Evolutionary conservation across 192 early-diverging fungal species (phyloP), one percentile per base, ranked within the genome.

Genomic region (Backusella macrospora): DNA sequence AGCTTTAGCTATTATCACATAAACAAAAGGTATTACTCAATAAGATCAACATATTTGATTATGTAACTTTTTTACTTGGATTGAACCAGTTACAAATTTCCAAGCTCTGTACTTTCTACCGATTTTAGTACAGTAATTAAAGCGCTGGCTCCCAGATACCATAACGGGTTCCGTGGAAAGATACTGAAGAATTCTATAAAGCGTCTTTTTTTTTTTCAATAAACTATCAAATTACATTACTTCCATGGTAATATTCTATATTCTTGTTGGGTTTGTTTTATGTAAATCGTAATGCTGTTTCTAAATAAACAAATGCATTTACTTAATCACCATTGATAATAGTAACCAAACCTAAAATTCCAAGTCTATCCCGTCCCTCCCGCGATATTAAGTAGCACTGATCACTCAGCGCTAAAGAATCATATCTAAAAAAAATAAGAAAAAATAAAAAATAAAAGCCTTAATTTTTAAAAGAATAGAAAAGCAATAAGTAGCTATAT

Each of bases 141-240:
- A 59, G 52, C n/a, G 2, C 21, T 59, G 52, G 21, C 52, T 59
- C 52, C 52, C 52, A 59, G 52, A 26, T 59, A 23, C 52, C 52
- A 59, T 26, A 59, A 59, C 52, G 52, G 21, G 52, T 59, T 59
- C 52, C 52, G 52, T 59, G 52, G 52, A 59, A 59, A 59, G 52
- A 59, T 10, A 21, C 52, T 9, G 21, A 59, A 26, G 52, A 59
- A 59, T 59, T 59, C 52, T 59, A 59, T 59, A 8, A 3, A 26
- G 9, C 18, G 2, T 34, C 29, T 34, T 8, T 59, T 59, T 23
- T 23, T 23, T 59, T 59, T 59, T 23, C 18, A 55, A 21, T 9
- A 55, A 55, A 55, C 18, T 55, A 55, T 23, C 52, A 9, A 23
- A 26, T 59, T 26, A 59, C 26, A 59, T 59, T 4, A 21, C n/a